Evolutionary conservation across 2,329 filamentous ascomycete species (phyloP), one percentile per base, ranked within the genome.

Genomic region (Cladosporium sp.): DNA sequence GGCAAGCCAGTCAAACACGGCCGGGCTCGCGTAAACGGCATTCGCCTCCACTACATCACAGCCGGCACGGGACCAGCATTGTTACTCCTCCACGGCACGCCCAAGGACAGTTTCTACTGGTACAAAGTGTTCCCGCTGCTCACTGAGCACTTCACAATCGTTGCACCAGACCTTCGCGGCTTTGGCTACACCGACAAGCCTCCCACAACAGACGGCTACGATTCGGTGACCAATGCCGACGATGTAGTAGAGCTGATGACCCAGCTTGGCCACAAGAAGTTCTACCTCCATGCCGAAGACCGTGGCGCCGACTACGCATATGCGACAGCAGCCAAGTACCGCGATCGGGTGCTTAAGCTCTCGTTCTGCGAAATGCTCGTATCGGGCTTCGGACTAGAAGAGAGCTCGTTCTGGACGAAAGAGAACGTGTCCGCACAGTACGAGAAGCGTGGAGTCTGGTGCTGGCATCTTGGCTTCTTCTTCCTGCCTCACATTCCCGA

Each of bases 161-260:
- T 75, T 1, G 74, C 72, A 0, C 72, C 72, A 1, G 72, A 74
- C 58, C 63, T 74, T 0, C 66, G 73, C 15, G 72, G 72, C 0
- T 75, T 74, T 45, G 73, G 73, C 22, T 72, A 72, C n/a, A 73
- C 72, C 1, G 73, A 75, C 64, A 75, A 75, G 56, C 72, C 73
- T 0, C 73, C 73, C 0, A 68, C 71, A 3, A 71, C 71, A 3
- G 72, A 73, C 43, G 72, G 71, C 28, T 75, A 76, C 62, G 71
- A 74, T 59, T 72, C 67, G 20, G 68, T 67, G 17, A 70, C 70
- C 38, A 72, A 73, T 30, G 72, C 70, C 3, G 65, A 69, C 5
- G 72, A 74, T 61, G 69, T 74, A 43, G 67, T 64, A 7, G 68
- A 72, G 6, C 60, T 74, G 47, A 74, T 74, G 72, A 69, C 57